These are phyloP conservation scores for Hortiboletus rubellus DNA, from an alignment of 1,284 basidiomycete species.

Conservation along the genomic window DNA sequence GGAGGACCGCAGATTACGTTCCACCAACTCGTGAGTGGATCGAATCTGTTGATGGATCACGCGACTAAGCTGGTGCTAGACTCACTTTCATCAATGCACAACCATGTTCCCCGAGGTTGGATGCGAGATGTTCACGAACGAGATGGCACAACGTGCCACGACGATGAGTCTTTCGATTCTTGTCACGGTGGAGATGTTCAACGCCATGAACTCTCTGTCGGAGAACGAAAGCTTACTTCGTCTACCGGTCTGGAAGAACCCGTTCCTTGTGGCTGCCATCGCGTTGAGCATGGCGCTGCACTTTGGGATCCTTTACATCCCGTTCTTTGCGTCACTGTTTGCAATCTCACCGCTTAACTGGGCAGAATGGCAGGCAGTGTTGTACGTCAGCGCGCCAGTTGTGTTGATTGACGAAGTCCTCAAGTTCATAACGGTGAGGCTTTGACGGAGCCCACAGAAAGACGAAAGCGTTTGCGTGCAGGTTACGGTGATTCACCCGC, in stretches of 20 bases:
- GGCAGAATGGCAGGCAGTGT: constrained; percentile 94
- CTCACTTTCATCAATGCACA: constrained; percentile 92
- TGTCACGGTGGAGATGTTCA: constrained; percentile 98
- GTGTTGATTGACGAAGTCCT: constrained; percentile 88
- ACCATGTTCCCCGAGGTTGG: constrained; percentile 83
- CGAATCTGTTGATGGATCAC: background rate
- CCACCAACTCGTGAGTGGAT: constrained; percentile 78
- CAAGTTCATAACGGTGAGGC: constrained; percentile 78
- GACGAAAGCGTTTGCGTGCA: constrained; percentile 12
- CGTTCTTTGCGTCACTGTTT: constrained; percentile 90
- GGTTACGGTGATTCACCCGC: constrained; percentile 40
- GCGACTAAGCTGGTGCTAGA: constrained; percentile 48
- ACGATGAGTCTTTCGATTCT: constrained; percentile 96
- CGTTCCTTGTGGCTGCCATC: constrained; percentile 87
- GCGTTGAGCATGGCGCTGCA: constrained; percentile 89
- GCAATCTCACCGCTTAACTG: constrained; percentile 90
- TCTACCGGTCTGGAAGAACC: constrained; percentile 92
- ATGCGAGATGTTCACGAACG: constrained; percentile 91
- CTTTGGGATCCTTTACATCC: constrained; percentile 93
- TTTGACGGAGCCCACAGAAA: background rate
- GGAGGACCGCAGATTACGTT: constrained; percentile 93
- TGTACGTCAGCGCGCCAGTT: constrained; percentile 88
- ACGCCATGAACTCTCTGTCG: constrained; percentile 98
- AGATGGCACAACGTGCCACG: constrained; percentile 83
- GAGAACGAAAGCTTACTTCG: constrained; percentile 93